Evolutionary conservation across 1,139 yeast genomes (phyloP), one percentile per base, ranked within the genome.

Genomic region (Candida glucosophila): DNA sequence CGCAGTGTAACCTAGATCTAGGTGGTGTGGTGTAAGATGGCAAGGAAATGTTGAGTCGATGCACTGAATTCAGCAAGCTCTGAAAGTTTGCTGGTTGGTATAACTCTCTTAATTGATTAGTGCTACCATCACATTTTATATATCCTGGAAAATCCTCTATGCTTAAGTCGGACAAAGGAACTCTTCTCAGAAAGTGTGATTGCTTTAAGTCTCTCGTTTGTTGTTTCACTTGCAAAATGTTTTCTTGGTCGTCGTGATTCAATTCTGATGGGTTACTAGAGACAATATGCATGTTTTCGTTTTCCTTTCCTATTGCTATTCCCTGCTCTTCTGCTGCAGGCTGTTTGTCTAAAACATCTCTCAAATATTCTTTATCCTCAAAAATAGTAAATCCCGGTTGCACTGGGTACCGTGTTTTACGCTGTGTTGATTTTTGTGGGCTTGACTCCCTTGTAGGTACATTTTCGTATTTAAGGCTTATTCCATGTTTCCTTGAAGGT

Each of bases 161-260:
- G 34, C 46, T 46, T 34, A 64, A 52, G 26, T 49, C 46, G 12
- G 41, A 36, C 36, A 64, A 54, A 1, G 68, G 67, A 10, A 22
- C 30, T 36, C 68, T 49, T 11, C 27, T 28, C 3, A 31, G 17
- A 7, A 28, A 22, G 19, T 28, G 12, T 12, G 22, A 15, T 7
- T 23, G 15, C 22, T 32, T 32, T 10, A 26, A 28, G n/a, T n/a
- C n/a, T 22, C 31, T 31, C 20, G 21, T 34, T 29, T 41, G 34
- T 15, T 27, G 35, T 27, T 41, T 35, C 35, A 52, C 54, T 42
- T 60, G 69, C 34, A 64, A 49, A 24, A 62, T 55, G 35, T 64
- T 64, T 36, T 64, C 71, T 41, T 64, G 68, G 40, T 64, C 67
- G 30, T 47, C 47, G 32, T 53, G 55, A 31, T 47, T 47, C 17